phyloP scores from a whole-genome alignment of 768 basidiomycete genomes.

The Chalciporus pseudorubinellus region DNA sequence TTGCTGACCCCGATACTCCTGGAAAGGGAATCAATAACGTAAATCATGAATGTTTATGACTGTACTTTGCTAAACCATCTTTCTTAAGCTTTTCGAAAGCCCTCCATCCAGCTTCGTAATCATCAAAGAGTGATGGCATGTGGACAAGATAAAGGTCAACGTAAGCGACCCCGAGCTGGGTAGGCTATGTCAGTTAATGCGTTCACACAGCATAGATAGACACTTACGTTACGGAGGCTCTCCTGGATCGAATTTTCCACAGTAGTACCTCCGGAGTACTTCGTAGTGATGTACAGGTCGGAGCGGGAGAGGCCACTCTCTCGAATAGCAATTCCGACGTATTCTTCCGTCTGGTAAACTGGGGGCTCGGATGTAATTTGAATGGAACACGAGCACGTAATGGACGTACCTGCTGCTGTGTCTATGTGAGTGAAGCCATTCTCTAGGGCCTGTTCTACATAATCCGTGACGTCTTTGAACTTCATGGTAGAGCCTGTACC shows the following conservation, averaged over 20 bases:
- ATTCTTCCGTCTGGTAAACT: constrained; percentile 34
- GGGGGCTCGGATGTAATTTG: neutral
- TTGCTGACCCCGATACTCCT: constrained; percentile 79
- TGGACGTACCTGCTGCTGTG: constrained; percentile 49
- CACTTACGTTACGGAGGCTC: constrained; percentile 50
- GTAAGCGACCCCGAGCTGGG: constrained; percentile 57
- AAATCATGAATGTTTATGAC: neutral
- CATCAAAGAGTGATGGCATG: constrained; percentile 33
- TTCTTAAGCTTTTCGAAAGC: constrained; percentile 55
- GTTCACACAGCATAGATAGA: neutral
- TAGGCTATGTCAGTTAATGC: neutral
- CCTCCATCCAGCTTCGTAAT: constrained; percentile 47
- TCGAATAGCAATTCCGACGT: constrained; percentile 40
- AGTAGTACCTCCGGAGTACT: constrained; percentile 40
- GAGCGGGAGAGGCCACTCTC: constrained; percentile 46
- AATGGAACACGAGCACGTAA: neutral
- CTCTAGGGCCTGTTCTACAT: constrained; percentile 57
- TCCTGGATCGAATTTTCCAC: constrained; percentile 41
- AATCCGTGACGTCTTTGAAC: constrained; percentile 48
- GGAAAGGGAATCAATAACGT: neutral
- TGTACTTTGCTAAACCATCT: constrained; percentile 33
- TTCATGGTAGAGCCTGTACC: constrained; percentile 50
- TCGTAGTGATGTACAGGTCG: constrained; percentile 53
- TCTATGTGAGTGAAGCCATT: constrained; percentile 63
- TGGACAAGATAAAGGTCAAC: constrained; percentile 77